A percentile compares a stretch with the other conserved stretches of the same genome.
These are phyloP conservation scores for Avena insularis DNA, from an alignment of 176 grass and related monocot species.

Conservation along the genomic window DNA sequence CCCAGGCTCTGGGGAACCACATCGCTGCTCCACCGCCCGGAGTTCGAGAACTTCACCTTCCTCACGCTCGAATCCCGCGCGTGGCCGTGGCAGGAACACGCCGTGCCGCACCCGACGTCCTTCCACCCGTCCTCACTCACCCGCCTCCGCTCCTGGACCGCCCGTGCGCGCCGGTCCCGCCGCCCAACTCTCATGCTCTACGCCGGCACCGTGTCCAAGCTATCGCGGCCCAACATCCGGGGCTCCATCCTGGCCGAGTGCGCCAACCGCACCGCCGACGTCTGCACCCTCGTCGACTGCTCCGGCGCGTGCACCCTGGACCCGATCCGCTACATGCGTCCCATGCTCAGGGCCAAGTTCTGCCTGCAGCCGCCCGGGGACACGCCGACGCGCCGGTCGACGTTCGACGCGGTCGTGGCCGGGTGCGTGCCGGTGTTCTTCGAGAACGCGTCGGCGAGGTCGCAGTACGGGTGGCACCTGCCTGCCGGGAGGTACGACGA, in stretches of 20 bases:
- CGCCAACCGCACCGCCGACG: slow-evolving; percentile 15
- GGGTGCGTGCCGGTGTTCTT: slow-evolving; percentile 27
- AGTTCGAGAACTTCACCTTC: slow-evolving; percentile 29
- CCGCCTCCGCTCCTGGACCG: not conserved
- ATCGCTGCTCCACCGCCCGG: slow-evolving; percentile 3
- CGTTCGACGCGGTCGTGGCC: slow-evolving; percentile 17
- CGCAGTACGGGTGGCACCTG: slow-evolving; percentile 26
- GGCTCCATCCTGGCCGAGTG: slow-evolving; percentile 8
- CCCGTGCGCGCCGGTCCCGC: slow-evolving; percentile 18
- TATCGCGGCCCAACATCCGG: slow-evolving; percentile 30
- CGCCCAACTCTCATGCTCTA: slow-evolving; percentile 9
- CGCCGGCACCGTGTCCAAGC: slow-evolving; percentile 10
- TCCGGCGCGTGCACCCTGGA: not conserved
- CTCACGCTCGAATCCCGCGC: slow-evolving; percentile 17
- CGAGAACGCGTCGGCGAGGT: slow-evolving; percentile 13
- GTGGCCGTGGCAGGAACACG: slow-evolving; percentile 31
- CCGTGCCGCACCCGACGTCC: slow-evolving; percentile 31
- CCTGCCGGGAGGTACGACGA: not conserved
- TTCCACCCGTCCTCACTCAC: slow-evolving; percentile 14
- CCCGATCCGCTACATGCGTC: slow-evolving; percentile 10
- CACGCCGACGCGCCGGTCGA: slow-evolving; percentile 11
- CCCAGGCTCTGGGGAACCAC: slow-evolving; percentile 19
- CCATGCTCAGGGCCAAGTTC: slow-evolving; percentile 24
- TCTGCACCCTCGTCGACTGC: not conserved
- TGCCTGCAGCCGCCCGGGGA: slow-evolving; percentile 29